Percentiles rank a stretch among this genome's conserved stretches.
Conservation (phyloP, 1,139 yeast species). For the Diutina mesorugosa region DNA sequence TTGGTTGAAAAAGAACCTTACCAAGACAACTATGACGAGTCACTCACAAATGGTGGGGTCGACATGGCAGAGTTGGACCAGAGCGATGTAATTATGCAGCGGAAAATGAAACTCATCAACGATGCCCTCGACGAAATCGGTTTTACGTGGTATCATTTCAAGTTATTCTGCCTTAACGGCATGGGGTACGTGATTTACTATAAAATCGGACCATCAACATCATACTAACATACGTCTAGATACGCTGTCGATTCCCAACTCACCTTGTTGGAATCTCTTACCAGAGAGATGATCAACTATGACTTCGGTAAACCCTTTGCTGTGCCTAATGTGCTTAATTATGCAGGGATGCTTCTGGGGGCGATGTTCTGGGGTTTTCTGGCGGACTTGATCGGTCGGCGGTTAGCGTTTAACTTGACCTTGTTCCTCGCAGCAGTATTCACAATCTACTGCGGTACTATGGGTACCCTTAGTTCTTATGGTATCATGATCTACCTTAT, state of each 20-base stretch:
- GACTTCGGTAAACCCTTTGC: constrained; percentile 26
- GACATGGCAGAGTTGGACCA: not conserved
- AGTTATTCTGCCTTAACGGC: constrained; percentile 36
- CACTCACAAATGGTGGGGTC: not conserved
- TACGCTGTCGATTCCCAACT: constrained; percentile 52
- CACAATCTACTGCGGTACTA: not conserved
- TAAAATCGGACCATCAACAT: not conserved
- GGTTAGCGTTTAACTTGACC: constrained; percentile 41
- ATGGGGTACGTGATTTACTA: constrained; percentile 23
- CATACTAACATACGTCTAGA: not conserved
- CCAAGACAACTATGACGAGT: not conserved
- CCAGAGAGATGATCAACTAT: constrained; percentile 25
- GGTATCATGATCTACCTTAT: not conserved
- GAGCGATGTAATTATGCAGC: not conserved
- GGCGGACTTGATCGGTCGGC: constrained; percentile 48
- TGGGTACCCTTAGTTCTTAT: not conserved
- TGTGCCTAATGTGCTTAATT: constrained; percentile 11
- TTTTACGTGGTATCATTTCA: constrained; percentile 34
- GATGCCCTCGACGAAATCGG: constrained; percentile 40
- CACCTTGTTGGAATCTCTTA: constrained; percentile 31
- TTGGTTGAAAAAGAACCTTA: not conserved
- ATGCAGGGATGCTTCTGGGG: constrained; percentile 39
- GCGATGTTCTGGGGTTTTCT: constrained; percentile 46
- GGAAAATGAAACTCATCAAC: constrained; percentile 21
- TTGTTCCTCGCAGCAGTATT: constrained; percentile 16